Conservation (phyloP, 1,139 yeast genomes). For the Sugiyamaella neomexicana region DNA sequence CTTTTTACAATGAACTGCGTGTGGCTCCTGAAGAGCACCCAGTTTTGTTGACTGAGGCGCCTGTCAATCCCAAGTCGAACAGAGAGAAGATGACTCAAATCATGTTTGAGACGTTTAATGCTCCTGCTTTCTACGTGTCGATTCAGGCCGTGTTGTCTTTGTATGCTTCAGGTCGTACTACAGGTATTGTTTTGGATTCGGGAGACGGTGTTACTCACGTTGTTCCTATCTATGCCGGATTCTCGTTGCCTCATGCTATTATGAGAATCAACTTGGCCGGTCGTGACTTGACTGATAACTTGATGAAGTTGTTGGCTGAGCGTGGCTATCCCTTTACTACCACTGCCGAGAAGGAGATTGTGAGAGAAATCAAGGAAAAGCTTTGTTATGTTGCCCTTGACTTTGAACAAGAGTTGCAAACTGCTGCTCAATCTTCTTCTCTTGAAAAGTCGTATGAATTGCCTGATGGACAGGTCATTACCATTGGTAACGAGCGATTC, state of each 20-base stretch:
- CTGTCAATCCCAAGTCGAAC: constrained; percentile 98
- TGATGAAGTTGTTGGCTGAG: constrained; percentile 97
- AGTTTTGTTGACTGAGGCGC: constrained; percentile 96
- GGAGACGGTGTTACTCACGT: constrained; percentile 99
- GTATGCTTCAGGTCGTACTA: constrained; percentile 99
- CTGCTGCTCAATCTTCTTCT: constrained; percentile 97
- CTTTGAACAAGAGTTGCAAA: constrained; percentile 97
- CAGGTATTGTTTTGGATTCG: constrained; percentile 98
- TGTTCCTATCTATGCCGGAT: constrained; percentile 99
- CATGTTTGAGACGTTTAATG: constrained; percentile 98
- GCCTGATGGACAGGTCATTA: constrained; percentile 99
- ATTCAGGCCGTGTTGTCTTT: constrained; percentile 98
- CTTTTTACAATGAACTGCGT: constrained; percentile 95
- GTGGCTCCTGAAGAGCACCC: constrained; percentile 99
- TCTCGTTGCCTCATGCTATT: constrained; percentile 98
- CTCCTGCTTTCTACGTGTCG: constrained; percentile 98
- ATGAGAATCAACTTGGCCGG: constrained; percentile 99
- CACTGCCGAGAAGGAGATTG: constrained; percentile 99
- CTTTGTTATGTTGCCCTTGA: constrained; percentile 97
- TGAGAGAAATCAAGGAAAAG: constrained; percentile 98
- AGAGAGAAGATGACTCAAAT: constrained; percentile 99
- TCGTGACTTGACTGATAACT: constrained; percentile 98
- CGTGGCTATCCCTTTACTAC: constrained; percentile 99
- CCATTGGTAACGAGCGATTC: constrained; percentile 99
- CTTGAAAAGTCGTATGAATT: constrained; percentile 98